Base-by-base conservation (phyloP, 805 yeast genomes). In the Yarrowia hollandica region DNA sequence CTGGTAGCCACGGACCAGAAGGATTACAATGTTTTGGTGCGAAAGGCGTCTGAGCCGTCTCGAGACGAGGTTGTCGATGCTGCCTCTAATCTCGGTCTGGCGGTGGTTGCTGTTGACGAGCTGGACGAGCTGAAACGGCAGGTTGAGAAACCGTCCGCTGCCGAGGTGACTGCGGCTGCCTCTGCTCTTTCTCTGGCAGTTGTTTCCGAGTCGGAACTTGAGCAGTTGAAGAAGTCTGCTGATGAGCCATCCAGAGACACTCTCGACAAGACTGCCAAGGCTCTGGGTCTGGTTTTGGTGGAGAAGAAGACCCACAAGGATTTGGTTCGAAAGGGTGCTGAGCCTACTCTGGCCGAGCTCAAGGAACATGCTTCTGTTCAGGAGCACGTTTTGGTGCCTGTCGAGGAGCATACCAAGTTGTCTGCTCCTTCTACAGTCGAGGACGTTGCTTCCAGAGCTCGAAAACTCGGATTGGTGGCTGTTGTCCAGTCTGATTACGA, bases 361-460 rank as follows among this genome's bases (percentile, higher is more conserved):
- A 71, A 67, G 37, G 60, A 66, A 5, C 66, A 61, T 26, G 74
- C 76, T 12, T 62, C 63, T 12, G 67, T 67, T 11, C 63, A 73
- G 22, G 79, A 77, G 1, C 64, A 74, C 59, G 65, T 63, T 4
- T 66, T 76, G 4, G 58, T 77, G 18, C 66, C 78, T 0, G 61
- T 64, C 5, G 65, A 66, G 2, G 76, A 75, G n/a, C 60, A 69
- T 21, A 69, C 67, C 2, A 66, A 66, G 55, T 63, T 74, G 60
- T 60, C 62, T 15, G 64, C 65, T 14, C 26, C 55, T 10, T 68
- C 69, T 2, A 25, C 65, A 1, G 44, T 30, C 39, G 62, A 64
- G 6, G 66, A 64, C 19, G 30, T 65, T 21, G 34, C 50, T 30
- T 54, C 34, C 2, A 28, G 42, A 28, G 62, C 60, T 9, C 52